Evolutionary conservation across 257 asterid species (phyloP), one percentile per base, ranked within the genome.

Genomic region (Thymus quinquecostatus): DNA sequence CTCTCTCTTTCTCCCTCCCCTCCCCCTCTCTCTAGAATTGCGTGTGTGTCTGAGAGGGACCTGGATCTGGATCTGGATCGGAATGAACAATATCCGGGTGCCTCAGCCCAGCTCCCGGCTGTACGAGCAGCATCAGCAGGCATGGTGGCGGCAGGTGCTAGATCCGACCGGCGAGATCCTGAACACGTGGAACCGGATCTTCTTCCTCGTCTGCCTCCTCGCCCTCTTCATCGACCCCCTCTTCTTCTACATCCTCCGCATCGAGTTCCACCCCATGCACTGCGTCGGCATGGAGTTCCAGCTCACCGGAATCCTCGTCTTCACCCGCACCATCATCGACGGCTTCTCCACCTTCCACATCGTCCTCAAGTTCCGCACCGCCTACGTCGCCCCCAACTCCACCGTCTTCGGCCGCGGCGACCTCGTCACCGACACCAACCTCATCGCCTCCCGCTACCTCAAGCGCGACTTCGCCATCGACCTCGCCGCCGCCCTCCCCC

Each of bases 381-480:
- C 96, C 21, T 91, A 78, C 48, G 79, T 89, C 10, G 81, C 87
- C 7, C 86, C 86, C 1, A 83, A 84, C 48, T 81, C 98, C 0
- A 62, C 97, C 40, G 96, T 94, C 33, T 91, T 94, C 47, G 98
- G 97, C 9, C 75, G 89, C 49, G 98, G 98, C 1, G 98, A 94
- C 51, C 79, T 94, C 75, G 96, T 94, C 14, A 75, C 70, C 69
- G 92, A 94, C 78, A 76, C 82, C 1, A 13, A 32, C 53, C 66
- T 57, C 79, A 94, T 94, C 6, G 96, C 96, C 9, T 2, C 62
- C 4, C 82, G 89, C 40, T 93, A 93, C 56, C 14, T 93, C 71
- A 88, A 77, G 38, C 79, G 80, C 32, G 89, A 85, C 74, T 89
- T 93, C 70, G 82, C 69, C 66, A 79, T 93, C 75, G 98, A 93